Base-by-base conservation (phyloP, 2,329 filamentous ascomycete genomes). In the Apiospora saccharicola region DNA sequence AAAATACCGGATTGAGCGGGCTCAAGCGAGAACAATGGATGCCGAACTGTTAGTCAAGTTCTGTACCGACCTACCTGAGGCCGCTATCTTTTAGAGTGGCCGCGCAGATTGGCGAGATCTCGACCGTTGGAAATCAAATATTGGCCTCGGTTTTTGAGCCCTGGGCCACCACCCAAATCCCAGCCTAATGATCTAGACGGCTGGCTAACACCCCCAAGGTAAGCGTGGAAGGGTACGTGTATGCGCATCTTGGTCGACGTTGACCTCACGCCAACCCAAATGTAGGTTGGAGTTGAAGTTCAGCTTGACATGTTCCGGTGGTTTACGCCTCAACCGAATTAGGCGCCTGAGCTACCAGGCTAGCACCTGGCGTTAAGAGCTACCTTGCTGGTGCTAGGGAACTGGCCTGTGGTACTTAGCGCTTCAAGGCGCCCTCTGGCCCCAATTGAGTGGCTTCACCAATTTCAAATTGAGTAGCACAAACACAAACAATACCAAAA, bases 301-400 rank as follows among this genome's bases (percentile, higher is more conserved):
- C 53, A 61, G 53, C 53, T 61, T 61, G 53, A 61, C 53, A 61
- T 30, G 53, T 61, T 16, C 53, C 37, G 53, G 30, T 37, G 53
- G 53, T 30, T 37, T 61, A 61, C 37, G 53, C 53, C 53, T 4
- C 2, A 61, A 37, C 8, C 30, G 30, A 37, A 3, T 61, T 37
- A 19, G 53, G 53, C 30, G 12, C 53, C 26, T 34, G 53, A 37
- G 26, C 53, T 53, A 53, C 13, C 12, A 24, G 1, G n/a, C 22
- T 51, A 51, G 51, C 51, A 30, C 51, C 22, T 61, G n/a, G 46
- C 22, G 1, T 49, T n/a, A n/a, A 8, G 22, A 22, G 46, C 22
- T n/a, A 7, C 3, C 16, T 57, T 19, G 26, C 51, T 34, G 51
- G 51, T 26, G 51, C 51, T 19, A 57, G 22, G 30, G n/a, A 34